Percentiles rank a stretch among this genome's conserved stretches.
Evolutionary conservation across 164 flowering plant species (phyloP).

Genomic region (Echeveria elegans): DNA sequence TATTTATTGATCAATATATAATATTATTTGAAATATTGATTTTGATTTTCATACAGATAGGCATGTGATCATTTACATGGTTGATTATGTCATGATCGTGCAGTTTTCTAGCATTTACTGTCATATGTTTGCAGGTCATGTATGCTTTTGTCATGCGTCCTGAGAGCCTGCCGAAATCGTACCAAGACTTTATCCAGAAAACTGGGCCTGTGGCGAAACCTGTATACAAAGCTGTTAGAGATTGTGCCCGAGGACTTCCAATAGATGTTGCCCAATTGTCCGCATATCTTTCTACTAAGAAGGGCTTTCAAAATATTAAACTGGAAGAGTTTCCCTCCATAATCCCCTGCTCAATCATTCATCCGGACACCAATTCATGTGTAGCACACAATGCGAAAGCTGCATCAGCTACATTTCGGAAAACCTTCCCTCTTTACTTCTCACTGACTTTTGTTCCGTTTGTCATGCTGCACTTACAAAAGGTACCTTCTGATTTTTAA

Average conservation of each 20-base stretch:
- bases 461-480: constrained; percentile 81
- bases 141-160: constrained; percentile 97
- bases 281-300: constrained; percentile 47
- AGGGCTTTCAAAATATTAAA: constrained; percentile 29
- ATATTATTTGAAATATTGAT: background rate
- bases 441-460: constrained; percentile 95
- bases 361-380: constrained; percentile 75
- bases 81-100: background rate
- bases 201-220: constrained; percentile 95
- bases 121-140: constrained; percentile 60
- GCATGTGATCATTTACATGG: background rate
- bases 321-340: constrained; percentile 70
- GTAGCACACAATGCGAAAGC: constrained; percentile 69
- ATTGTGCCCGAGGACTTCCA: constrained; percentile 69
- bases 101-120: background rate
- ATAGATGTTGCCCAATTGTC: constrained; percentile 66
- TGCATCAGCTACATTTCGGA: constrained; percentile 77
- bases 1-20: background rate
- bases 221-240: constrained; percentile 90
- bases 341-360: constrained; percentile 89
- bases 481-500: constrained; percentile 34
- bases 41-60: background rate
- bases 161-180: constrained; percentile 93
- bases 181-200: constrained; percentile 86
- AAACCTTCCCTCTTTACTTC: constrained; percentile 97